These are phyloP conservation scores for Clonostachys byssicola DNA, from an alignment of 2,329 filamentous ascomycete species.

Conservation along the genomic window DNA sequence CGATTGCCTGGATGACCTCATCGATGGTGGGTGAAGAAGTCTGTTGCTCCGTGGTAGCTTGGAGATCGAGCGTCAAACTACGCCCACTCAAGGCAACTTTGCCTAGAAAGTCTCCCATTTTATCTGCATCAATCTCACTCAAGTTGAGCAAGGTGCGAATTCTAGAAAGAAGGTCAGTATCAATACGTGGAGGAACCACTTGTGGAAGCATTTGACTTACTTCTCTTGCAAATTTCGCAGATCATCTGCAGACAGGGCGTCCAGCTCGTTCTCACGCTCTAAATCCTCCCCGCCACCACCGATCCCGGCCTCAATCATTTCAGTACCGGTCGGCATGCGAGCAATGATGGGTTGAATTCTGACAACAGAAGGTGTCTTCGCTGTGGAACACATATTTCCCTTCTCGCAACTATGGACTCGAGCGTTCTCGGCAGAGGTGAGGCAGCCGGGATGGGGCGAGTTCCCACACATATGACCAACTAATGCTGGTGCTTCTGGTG, in stretches of 20 bases:
- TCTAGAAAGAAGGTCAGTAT: too few species aligned
- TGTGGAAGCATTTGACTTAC: conserved; percentile 17
- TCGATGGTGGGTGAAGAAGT: neutral
- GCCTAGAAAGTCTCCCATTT: neutral
- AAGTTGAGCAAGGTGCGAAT: neutral
- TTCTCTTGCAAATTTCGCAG: conserved; percentile 41
- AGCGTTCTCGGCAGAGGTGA: conserved; percentile 59
- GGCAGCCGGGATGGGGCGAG: conserved; percentile 60
- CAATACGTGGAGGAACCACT: neutral
- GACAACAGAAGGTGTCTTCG: conserved; percentile 50
- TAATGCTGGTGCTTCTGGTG: conserved; percentile 61
- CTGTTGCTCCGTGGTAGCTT: too few species aligned
- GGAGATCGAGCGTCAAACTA: too few species aligned
- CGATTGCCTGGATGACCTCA: conserved; percentile 1
- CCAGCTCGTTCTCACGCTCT: conserved; percentile 62
- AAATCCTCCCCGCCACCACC: conserved; percentile 79
- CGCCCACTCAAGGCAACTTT: neutral
- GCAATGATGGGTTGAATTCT: conserved; percentile 77
- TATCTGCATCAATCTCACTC: neutral
- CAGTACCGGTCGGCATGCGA: conserved; percentile 51
- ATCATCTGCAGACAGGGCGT: conserved; percentile 48
- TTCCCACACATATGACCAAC: conserved; percentile 76
- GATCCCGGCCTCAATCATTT: conserved; percentile 69
- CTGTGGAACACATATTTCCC: conserved; percentile 55
- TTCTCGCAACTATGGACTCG: conserved; percentile 85